A percentile compares a stretch with the other conserved stretches of the same genome.
These are phyloP conservation scores for Dillenia suffruticosa DNA, from an alignment of 164 flowering plant species.

Conservation along the genomic window DNA sequence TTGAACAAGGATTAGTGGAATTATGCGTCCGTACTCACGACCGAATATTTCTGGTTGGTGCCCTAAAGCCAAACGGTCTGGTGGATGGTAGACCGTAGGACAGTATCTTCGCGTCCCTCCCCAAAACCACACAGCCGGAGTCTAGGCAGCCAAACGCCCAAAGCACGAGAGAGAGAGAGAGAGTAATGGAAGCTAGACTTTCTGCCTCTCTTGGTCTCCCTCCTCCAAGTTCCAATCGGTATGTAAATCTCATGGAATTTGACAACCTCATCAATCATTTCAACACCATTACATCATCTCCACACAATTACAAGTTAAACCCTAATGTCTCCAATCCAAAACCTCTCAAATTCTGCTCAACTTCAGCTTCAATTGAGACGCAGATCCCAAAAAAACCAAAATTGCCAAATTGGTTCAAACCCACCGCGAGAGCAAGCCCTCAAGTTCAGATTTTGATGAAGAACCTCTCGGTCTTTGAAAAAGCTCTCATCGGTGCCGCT, in stretches of 20 bases:
- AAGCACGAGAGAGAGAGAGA: background rate
- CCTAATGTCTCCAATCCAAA: background rate
- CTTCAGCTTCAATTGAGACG: conserved; percentile 22
- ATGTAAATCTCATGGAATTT: conserved; percentile 22
- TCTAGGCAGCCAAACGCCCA: too few species aligned
- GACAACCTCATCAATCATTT: conserved; percentile 25
- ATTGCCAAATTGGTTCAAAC: conserved; percentile 24
- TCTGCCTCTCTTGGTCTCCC: conserved; percentile 16
- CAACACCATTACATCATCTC: conserved; percentile 22
- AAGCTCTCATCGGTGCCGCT: conserved; percentile 72
- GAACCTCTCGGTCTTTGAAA: conserved; percentile 54
- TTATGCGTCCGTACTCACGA: too few species aligned
- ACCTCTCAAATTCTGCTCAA: conserved; percentile 22
- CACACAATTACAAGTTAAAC: conserved; percentile 3
- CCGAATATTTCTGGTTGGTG: too few species aligned
- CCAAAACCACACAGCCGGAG: too few species aligned
- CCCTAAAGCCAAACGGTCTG: too few species aligned
- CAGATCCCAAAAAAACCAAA: conserved; percentile 10
- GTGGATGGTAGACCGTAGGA: too few species aligned
- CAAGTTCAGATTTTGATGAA: conserved; percentile 29
- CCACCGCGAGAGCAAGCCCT: conserved; percentile 27
- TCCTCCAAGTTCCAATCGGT: conserved; percentile 1
- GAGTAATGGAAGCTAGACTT: conserved; percentile 13
- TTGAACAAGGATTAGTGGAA: too few species aligned
- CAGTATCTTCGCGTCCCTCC: too few species aligned